Evolutionary conservation across 768 basidiomycete genomes (phyloP), one percentile per base, ranked within the genome.

Genomic region (Gloeostereum incarnatum): DNA sequence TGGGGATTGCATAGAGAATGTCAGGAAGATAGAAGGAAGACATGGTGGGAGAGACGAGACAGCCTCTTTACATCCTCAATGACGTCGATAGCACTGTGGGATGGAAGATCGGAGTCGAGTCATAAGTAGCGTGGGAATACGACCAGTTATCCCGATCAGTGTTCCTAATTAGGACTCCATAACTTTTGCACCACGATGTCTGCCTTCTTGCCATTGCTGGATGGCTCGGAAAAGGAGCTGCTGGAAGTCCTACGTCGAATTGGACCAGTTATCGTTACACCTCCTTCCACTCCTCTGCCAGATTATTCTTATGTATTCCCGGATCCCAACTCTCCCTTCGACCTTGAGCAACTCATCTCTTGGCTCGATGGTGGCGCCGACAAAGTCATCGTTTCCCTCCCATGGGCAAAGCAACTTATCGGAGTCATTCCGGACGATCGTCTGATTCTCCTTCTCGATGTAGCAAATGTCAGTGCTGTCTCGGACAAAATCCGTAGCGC

Each of bases 311-410:
- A 73, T 46, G 53, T 86, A 20, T 65, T 83, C 35, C 61, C 79
- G 47, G 75, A 86, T 39, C 55, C 66, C 39, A 60, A 64, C 45
- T 43, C 58, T 10, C 51, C 68, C 8, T 49, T 66, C 31, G 62
- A 71, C 35, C 38, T 69, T n/a, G 78, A 82, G 38, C 62, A 72
- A 17, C 65, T 78, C 48, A 63, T 76, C 40, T 59, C 72, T 16
- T 72, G 67, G 65, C 73, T 99, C 21, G 87, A 97, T 57, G 62
- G 63, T 16, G 91, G 93, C 17, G 75, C 80, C 2, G 73, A 81
- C 48, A 92, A 87, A 58, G 68, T 91, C 51, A 78, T 96, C 26
- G 68, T 91, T 0, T 71, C 81, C 14, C 68, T 77, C 30, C 58
- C 75, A n/a, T 68, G 68, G 49, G 82, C 72, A 21, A 78, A 76